Percentiles rank a stretch among this genome's conserved stretches.
phyloP scores from a whole-genome alignment of 1,139 yeast genomes.

The Yamadazyma triangularis region DNA sequence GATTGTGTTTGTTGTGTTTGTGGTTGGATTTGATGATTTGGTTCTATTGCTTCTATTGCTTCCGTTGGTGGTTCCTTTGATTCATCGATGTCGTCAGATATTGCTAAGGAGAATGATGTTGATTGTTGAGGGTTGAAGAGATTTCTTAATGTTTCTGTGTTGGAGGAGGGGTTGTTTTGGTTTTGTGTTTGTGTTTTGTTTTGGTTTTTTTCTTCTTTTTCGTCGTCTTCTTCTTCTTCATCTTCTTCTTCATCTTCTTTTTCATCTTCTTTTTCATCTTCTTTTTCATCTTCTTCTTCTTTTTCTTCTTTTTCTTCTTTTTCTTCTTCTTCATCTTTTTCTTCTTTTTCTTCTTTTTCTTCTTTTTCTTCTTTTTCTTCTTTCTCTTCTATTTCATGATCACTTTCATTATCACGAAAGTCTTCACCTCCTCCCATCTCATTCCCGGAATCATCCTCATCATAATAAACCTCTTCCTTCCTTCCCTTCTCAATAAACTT shows the following conservation, averaged over 20 bases:
- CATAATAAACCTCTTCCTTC: constrained; percentile 32
- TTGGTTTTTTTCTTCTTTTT: constrained; percentile 16
- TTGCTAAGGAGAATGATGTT: constrained; percentile 27
- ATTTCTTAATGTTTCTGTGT: constrained; percentile 61
- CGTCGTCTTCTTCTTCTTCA: constrained; percentile 1
- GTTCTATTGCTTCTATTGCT: no score
- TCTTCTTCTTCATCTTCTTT: background rate
- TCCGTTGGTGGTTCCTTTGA: no score
- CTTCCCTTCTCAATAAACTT: constrained; percentile 21
- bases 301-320: constrained; percentile 9
- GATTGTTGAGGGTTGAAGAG: constrained; percentile 49
- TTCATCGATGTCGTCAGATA: constrained; percentile 35
- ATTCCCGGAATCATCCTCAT: constrained; percentile 41
- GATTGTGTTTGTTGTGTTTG: constrained; percentile 4
- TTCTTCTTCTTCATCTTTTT: constrained; percentile 15
- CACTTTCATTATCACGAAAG: constrained; percentile 14
- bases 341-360: constrained; percentile 16
- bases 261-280: constrained; percentile 2
- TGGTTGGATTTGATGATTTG: no score
- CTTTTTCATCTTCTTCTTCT: constrained; percentile 15
- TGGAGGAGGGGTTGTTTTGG: no score
- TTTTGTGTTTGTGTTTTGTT: constrained; percentile 18
- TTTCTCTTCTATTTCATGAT: constrained; percentile 1
- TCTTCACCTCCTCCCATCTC: constrained; percentile 28
- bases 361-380: constrained; percentile 5